Conservation (phyloP, 306 rosid genomes). For the Astragalus glycyphyllos region DNA sequence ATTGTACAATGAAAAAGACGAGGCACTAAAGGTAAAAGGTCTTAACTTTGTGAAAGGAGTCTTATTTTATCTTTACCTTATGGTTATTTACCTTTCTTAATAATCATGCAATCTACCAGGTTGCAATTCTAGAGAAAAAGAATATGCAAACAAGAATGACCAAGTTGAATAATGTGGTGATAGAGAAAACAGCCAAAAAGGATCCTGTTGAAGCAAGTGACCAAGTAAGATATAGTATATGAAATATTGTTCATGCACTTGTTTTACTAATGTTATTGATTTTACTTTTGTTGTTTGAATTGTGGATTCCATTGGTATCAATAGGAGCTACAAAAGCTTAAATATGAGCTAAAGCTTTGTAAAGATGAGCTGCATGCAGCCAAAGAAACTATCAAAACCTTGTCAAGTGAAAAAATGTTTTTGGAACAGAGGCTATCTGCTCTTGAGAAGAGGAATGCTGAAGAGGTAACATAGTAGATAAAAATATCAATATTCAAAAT, state of each 20-base stretch:
- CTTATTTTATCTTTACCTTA: conserved; percentile 10
- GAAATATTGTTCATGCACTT: conserved; percentile 40
- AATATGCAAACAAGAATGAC: conserved; percentile 67
- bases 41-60: conserved; percentile 36
- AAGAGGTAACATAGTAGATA: conserved; percentile 62
- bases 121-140: conserved; percentile 65
- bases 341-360: conserved; percentile 70
- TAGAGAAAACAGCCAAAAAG: conserved; percentile 59
- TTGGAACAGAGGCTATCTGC: conserved; percentile 64
- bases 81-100: conserved; percentile 12
- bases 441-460: conserved; percentile 66
- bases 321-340: conserved; percentile 66
- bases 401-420: conserved; percentile 59
- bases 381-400: conserved; percentile 63
- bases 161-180: conserved; percentile 57
- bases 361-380: conserved; percentile 69
- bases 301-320: conserved; percentile 28
- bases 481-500: conserved; percentile 32
- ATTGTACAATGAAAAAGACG: conserved; percentile 71
- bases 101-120: conserved; percentile 53
- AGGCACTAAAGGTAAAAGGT: conserved; percentile 73
- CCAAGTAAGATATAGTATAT: conserved; percentile 57
- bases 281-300: conserved; percentile 32
- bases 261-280: neutral
- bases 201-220: conserved; percentile 60